These are phyloP conservation scores for Sonneratia caseolaris DNA, from an alignment of 345 rosid genomes.

Conservation along the genomic window DNA sequence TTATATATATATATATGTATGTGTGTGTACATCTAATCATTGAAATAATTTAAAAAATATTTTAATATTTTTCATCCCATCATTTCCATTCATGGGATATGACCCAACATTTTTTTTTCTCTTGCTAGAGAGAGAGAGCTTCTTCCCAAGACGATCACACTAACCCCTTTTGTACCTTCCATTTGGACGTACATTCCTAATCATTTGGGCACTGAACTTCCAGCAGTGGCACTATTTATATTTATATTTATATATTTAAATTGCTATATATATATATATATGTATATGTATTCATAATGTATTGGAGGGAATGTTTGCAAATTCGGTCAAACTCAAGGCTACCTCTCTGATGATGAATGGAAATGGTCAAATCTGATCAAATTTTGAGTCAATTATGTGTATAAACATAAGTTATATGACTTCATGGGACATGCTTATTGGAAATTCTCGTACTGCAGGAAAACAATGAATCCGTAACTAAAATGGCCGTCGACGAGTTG, in stretches of 20 bases:
- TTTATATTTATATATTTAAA: background rate
- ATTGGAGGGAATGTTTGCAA: too few relatives aligned
- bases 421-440: too few relatives aligned
- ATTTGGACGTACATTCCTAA: background rate
- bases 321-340: too few relatives aligned
- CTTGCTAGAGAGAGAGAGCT: background rate
- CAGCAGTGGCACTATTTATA: background rate
- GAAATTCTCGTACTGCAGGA: too few relatives aligned
- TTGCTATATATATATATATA: background rate
- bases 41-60: background rate
- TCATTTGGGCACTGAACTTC: background rate
- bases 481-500: too few relatives aligned
- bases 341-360: too few relatives aligned
- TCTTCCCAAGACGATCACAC: background rate
- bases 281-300: too few relatives aligned
- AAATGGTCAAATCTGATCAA: too few relatives aligned
- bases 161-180: background rate
- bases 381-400: too few relatives aligned
- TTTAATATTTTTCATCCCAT: background rate
- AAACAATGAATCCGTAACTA: too few relatives aligned
- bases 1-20: background rate
- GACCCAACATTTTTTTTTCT: background rate
- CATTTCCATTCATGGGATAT: constrained; percentile 5
- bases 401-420: too few relatives aligned
- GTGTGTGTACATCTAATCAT: background rate